Conservation (phyloP, 768 basidiomycete species). For the Tephrocybe sp. region DNA sequence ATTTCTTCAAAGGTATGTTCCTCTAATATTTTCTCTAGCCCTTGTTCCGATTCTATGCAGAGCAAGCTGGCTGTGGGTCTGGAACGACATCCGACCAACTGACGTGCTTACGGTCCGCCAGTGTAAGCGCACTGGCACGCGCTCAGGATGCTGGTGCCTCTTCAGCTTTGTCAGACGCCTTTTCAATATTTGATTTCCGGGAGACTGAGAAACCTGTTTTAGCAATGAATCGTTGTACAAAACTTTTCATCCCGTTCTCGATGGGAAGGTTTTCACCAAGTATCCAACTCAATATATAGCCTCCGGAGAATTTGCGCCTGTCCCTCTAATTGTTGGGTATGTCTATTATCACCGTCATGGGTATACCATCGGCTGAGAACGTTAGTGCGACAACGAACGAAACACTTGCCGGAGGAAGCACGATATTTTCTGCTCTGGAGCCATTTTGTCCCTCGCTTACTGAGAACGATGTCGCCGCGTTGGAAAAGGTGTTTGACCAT, state of each 20-base stretch:
- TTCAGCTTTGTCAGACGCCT: constrained; percentile 36
- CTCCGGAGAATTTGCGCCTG: constrained; percentile 41
- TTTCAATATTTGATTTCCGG: neutral
- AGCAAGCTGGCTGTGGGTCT: constrained; percentile 45
- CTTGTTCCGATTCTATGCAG: constrained; percentile 50
- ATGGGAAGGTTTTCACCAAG: constrained; percentile 49
- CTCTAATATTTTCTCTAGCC: constrained; percentile 28
- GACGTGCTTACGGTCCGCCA: constrained; percentile 46
- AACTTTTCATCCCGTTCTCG: constrained; percentile 51
- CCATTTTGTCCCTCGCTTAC: constrained; percentile 44
- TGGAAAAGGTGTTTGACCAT: constrained; percentile 27
- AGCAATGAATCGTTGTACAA: constrained; percentile 42
- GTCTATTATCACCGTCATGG: constrained; percentile 10
- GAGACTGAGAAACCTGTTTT: constrained; percentile 1
- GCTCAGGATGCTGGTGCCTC: constrained; percentile 49
- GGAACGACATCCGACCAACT: constrained; percentile 34
- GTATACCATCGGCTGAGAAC: neutral
- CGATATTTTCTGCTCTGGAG: constrained; percentile 34
- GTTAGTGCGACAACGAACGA: constrained; percentile 57
- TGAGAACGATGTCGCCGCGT: constrained; percentile 32
- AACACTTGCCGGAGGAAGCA: constrained; percentile 41
- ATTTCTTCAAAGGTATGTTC: neutral
- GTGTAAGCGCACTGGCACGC: constrained; percentile 46
- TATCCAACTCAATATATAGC: constrained; percentile 46
- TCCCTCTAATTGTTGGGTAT: constrained; percentile 60